Evolutionary conservation across 306 rosid species (phyloP), one percentile per base, ranked within the genome.

Genomic region (Quercus berberidifolia): DNA sequence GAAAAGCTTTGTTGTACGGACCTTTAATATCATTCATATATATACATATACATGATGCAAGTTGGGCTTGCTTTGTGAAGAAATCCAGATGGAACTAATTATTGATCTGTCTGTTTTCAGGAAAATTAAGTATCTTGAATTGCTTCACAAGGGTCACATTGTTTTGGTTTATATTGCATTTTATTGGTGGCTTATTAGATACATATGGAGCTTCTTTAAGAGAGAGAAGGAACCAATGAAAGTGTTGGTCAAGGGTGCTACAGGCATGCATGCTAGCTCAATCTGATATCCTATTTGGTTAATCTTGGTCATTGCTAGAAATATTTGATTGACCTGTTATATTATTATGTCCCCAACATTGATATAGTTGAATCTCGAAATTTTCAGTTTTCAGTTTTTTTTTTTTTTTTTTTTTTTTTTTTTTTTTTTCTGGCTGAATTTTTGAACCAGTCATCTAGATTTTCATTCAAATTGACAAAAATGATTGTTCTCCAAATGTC

Each of bases 201-300:
- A 90, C 58, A 90, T 95, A 92, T 89, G 87, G 82, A 81, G 90
- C 78, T 92, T 95, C 84, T 78, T 89, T 46, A 78, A 59, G 49
- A 55, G 52, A 59, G 90, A 91, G 74, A 92, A 88, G 85, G 92
- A 94, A 69, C 97, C 98, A 3, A 54, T 92, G 49, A 90, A 62
- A 0, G 89, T 94, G 1, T 87, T 94, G 84, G 88, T 94, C 86
- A 91, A 93, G 3, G 97, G 96, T 51, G 97, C 97, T 77, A 87
- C 93, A 90, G 97, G 97, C 93, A 92, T 79, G 93, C 31, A 38
- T 1, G 10, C 46, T 38, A 38, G 46, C 46, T 49, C 80, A 6
- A 72, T 79, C 58, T 57, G 19, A 3, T 55, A 26, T 62, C 2
- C 70, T 26, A 65, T 6, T 21, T 33, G 23, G 11, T 54, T 70